Evolutionary conservation across 2,329 filamentous ascomycete species (phyloP), one percentile per base, ranked within the genome.

Genomic region (Monosporascus sp.): DNA sequence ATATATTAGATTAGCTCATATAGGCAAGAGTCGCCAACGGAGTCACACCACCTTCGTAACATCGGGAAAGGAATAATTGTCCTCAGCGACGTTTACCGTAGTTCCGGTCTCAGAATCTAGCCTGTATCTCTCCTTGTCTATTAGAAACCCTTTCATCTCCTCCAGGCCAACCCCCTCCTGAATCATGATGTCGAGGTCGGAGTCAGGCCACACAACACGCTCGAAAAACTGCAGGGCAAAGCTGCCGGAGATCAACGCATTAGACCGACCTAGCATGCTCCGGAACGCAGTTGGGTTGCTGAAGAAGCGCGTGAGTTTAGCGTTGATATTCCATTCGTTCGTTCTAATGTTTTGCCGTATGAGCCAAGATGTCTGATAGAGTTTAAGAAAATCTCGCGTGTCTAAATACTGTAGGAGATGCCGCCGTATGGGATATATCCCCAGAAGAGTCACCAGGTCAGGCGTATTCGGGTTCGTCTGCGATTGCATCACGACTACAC

Each of bases 141-240:
- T 17, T 2, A 57, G 47, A 25, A 48, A 50, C 25, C 36, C 25
- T 15, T 24, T 34, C 14, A 57, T 24, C 15, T 18, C n/a, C 6
- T 50, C 51, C 11, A 48, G 46, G 18, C 18, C 36, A 25, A 18
- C 34, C 6, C 48, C 48, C 4, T 51, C 51, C 27, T 48, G 50
- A 7, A 57, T 22, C 25, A 46, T 50, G 46, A 57, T 54, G 25
- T 55, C 53, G 11, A 55, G 31, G 24, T 54, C 50, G 4, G 49
- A 48, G 20, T 49, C 52, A 15, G 50, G 52, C 55, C 53, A 50
- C 22, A 47, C 48, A 27, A 47, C 41, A 22, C 54, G 49, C 34
- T 48, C 54, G 15, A 57, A 51, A 31, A 54, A 53, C 36, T 56
- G 54, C 47, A 56, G 46, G 18, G 54, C 54, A 24, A 56, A 56